These are phyloP conservation scores for Suillus sp. DNA, from an alignment of 768 basidiomycete species.

Conservation along the genomic window DNA sequence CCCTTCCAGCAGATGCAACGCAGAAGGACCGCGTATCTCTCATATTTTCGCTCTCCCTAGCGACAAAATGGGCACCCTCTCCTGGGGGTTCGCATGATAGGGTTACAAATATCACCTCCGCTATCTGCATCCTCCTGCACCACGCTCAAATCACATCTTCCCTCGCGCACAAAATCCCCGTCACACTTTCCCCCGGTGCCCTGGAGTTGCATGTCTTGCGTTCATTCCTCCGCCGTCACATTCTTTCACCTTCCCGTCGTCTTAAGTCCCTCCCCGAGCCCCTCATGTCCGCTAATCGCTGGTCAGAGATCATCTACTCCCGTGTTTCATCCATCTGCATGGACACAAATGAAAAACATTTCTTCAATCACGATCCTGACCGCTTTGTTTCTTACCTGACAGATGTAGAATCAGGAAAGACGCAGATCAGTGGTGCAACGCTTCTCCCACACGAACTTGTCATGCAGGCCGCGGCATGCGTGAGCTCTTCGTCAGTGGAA, in stretches of 20 bases:
- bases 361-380: conserved; percentile 58
- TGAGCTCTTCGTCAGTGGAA: not conserved
- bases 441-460: conserved; percentile 67
- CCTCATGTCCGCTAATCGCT: conserved; percentile 60
- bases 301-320: conserved; percentile 57
- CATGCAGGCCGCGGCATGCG: conserved; percentile 33
- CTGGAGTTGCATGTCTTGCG: conserved; percentile 48
- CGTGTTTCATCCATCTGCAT: conserved; percentile 67
- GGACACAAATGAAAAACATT: conserved; percentile 54
- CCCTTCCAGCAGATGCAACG: conserved; percentile 35
- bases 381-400: conserved; percentile 61
- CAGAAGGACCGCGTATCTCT: conserved; percentile 18
- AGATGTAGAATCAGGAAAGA: conserved; percentile 56
- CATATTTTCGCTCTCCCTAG: conserved; percentile 47
- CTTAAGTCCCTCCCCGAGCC: conserved; percentile 53
- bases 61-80: conserved; percentile 72
- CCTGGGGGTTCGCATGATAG: conserved; percentile 61
- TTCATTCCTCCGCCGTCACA: conserved; percentile 57
- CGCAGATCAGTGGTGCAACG: conserved; percentile 64
- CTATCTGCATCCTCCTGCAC: conserved; percentile 57
- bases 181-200: conserved; percentile 35
- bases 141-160: conserved; percentile 29
- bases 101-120: conserved; percentile 64
- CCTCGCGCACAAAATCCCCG: conserved; percentile 16
- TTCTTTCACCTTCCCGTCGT: conserved; percentile 58